Base-by-base conservation (phyloP, 768 basidiomycete species). In the Suillus subalutaceus region DNA sequence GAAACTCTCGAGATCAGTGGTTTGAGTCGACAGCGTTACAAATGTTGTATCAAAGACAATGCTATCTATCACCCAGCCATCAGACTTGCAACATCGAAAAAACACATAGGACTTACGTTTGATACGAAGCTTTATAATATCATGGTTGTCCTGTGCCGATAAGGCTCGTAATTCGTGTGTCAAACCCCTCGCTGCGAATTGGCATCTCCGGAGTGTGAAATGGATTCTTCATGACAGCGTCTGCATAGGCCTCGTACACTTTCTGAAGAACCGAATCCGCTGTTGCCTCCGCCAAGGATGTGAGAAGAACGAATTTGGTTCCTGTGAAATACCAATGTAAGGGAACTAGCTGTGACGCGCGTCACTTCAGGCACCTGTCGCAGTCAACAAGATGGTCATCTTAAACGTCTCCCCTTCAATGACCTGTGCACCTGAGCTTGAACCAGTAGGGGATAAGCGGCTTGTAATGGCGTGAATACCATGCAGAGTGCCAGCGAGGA, bases 121-220 rank as follows among this genome's bases (percentile, higher is more conserved):
- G 37, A 26, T 41, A 30, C 26, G 26, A 43, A 13, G 18, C 5
- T 26, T 59, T 9, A 26, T 26, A 13, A 20, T 20, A 13, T 73
- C 60, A 76, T 62, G 67, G 62, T 70, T 72, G 67, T 30, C 79
- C 77, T 37, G 65, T 79, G 15, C 88, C 88, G 72, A 91, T 83
- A 57, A 94, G 78, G 9, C 85, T 74, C 12, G 83, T 79, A 62
- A 93, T 87, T 55, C 88, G 85, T 64, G 79, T 79, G 73, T 99
- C 97, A 73, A 99, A 99, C 20, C 87, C 88, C 71, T 95, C 93
- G 53, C 84, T 94, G 57, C 97, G 88, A 69, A 99, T 96, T 2
- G 97, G 97, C 97, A 99, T 99, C 77, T 99, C 97, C n/a, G 92
- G 93, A 6, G 95, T 97, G 77, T 99, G 95, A 79, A 99, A 99